Conservation (phyloP, 192 early-diverging fungal genomes). For the Podila epicladia region DNA sequence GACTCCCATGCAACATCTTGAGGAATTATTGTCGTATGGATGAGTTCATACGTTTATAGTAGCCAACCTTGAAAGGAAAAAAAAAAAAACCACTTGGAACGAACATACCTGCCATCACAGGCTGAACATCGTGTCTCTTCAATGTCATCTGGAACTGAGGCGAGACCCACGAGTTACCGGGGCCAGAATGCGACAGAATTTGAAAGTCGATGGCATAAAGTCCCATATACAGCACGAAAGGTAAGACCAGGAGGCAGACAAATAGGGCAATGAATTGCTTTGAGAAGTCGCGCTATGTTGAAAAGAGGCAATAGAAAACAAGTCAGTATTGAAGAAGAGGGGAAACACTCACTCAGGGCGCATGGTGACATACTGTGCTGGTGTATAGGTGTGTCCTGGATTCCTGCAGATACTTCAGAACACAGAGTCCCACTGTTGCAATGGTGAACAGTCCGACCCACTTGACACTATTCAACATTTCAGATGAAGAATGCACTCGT, state of each 20-base stretch:
- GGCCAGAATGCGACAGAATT: constrained; percentile 76
- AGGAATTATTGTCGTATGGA: too few species aligned
- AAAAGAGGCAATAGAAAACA: neutral
- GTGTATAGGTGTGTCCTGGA: constrained; percentile 74
- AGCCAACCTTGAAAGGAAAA: neutral
- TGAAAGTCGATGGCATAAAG: constrained; percentile 90
- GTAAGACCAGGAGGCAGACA: constrained; percentile 84
- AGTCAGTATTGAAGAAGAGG: neutral
- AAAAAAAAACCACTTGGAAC: neutral
- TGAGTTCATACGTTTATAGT: neutral
- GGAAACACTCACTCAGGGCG: neutral
- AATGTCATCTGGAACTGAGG: constrained; percentile 86
- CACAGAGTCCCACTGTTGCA: constrained; percentile 81
- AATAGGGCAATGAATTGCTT: constrained; percentile 85
- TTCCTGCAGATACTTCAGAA: constrained; percentile 85
- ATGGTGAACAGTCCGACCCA: constrained; percentile 95
- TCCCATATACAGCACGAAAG: constrained; percentile 77
- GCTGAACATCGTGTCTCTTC: constrained; percentile 62
- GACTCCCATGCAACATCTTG: constrained; percentile 72
- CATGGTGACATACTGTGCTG: constrained; percentile 41
- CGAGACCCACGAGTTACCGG: constrained; percentile 90
- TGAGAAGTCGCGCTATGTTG: constrained; percentile 25
- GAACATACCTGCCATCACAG: constrained; percentile 29
- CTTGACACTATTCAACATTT: constrained; percentile 71
- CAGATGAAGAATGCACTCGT: too few species aligned